phyloP scores from a whole-genome alignment of 345 rosid genomes.

The Eucalyptus cladocalyx region DNA sequence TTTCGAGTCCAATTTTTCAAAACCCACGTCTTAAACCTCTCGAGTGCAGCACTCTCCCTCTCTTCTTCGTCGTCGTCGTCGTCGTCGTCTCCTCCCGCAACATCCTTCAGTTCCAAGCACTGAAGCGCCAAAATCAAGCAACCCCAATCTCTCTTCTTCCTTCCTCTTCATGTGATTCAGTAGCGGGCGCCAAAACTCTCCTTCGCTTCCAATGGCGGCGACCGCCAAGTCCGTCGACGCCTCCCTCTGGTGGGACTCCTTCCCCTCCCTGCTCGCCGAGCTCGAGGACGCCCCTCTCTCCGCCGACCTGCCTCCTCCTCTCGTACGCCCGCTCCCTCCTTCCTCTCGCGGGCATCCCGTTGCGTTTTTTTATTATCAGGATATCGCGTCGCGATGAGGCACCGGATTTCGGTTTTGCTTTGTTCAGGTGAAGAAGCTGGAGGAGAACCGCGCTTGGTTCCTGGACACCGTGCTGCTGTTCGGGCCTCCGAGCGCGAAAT shows the following conservation, averaged over 20 bases:
- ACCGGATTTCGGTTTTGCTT: neutral
- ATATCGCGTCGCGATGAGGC: neutral
- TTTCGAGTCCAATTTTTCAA: neutral
- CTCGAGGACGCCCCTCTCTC: slow-evolving; percentile 53
- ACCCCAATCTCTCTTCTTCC: neutral
- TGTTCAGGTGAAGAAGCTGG: slow-evolving; percentile 57
- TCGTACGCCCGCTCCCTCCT: slow-evolving; percentile 9
- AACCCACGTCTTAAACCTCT: neutral
- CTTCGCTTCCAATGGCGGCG: slow-evolving; percentile 40
- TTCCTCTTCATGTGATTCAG: neutral
- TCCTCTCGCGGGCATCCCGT: neutral
- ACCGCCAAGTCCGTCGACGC: slow-evolving; percentile 43
- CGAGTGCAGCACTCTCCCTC: neutral
- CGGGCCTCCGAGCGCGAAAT: slow-evolving; percentile 48
- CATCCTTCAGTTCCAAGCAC: neutral
- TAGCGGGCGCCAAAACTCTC: neutral
- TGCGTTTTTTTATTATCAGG: neutral
- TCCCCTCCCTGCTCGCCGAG: slow-evolving; percentile 47
- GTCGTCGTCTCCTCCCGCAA: neutral
- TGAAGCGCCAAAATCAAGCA: neutral
- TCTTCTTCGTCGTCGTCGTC: neutral
- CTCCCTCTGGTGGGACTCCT: slow-evolving; percentile 80
- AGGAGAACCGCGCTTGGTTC: slow-evolving; percentile 65
- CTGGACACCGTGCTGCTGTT: slow-evolving; percentile 42
- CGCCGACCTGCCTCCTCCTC: slow-evolving; percentile 37